These are phyloP conservation scores for Arabis alpina DNA, from an alignment of 345 rosid genomes.

Conservation along the genomic window DNA sequence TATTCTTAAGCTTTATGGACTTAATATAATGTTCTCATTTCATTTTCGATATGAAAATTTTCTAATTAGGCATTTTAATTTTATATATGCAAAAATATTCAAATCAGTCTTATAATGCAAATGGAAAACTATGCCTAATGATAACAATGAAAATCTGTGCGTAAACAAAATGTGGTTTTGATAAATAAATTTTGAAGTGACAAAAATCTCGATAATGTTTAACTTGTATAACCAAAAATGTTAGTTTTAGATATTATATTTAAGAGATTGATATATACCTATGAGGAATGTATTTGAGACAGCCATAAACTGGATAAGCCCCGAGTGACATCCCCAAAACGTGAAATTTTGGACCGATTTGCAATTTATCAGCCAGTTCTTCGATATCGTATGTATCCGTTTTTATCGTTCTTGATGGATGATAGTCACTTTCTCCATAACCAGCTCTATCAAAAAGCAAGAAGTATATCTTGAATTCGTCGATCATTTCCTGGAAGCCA, in stretches of 20 bases:
- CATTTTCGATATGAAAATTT: too few relatives aligned
- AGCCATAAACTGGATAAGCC: slow-evolving; percentile 67
- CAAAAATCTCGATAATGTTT: not conserved
- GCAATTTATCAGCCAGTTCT: slow-evolving; percentile 78
- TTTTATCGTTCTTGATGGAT: slow-evolving; percentile 67
- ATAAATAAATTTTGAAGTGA: not conserved
- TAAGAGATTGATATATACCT: slow-evolving; percentile 44
- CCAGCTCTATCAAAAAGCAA: slow-evolving; percentile 85
- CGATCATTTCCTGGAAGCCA: slow-evolving; percentile 61
- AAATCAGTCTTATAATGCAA: too few relatives aligned
- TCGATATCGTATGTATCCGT: slow-evolving; percentile 78
- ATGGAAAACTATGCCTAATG: not conserved
- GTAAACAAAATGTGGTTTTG: not conserved
- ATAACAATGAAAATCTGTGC: not conserved
- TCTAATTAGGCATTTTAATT: not conserved
- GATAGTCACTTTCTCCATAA: slow-evolving; percentile 86
- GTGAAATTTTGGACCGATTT: slow-evolving; percentile 70
- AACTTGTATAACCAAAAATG: not conserved
- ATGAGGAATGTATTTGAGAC: slow-evolving; percentile 76
- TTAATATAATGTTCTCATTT: too few relatives aligned
- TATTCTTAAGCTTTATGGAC: too few relatives aligned
- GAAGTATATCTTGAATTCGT: slow-evolving; percentile 64
- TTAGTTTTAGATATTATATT: not conserved
- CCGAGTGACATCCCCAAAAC: slow-evolving; percentile 86
- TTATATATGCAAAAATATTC: not conserved